Percentiles rank a stretch among this genome's conserved stretches.
Conservation (phyloP, 805 yeast species). For the Isabelozyma heimii region DNA sequence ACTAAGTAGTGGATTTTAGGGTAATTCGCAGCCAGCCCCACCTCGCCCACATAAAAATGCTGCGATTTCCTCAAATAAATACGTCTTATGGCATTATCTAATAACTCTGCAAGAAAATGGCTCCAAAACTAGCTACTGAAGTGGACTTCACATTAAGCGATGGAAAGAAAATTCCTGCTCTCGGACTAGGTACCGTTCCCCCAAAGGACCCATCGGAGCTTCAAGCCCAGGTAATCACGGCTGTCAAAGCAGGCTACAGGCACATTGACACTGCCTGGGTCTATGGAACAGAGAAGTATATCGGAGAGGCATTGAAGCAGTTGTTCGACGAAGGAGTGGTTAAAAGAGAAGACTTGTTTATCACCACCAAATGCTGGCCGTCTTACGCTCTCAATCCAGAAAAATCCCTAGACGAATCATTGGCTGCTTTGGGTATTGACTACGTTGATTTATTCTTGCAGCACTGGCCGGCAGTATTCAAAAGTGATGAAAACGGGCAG, state of each 20-base stretch:
- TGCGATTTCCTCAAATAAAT: too few relatives aligned
- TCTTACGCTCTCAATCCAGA: conserved; percentile 24
- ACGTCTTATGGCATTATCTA: too few relatives aligned
- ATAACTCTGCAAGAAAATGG: background rate
- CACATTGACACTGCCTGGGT: conserved; percentile 44
- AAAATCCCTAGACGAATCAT: conserved; percentile 28
- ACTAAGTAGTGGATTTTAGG: too few relatives aligned
- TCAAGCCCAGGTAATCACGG: conserved; percentile 14
- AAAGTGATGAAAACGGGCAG: conserved; percentile 30
- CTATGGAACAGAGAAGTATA: conserved; percentile 34
- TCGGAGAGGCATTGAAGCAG: conserved; percentile 27
- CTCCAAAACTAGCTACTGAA: conserved; percentile 27
- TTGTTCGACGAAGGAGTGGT: conserved; percentile 46
- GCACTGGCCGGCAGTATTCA: conserved; percentile 37
- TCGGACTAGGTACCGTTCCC: conserved; percentile 14
- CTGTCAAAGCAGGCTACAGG: conserved; percentile 31
- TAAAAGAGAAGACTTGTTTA: conserved; percentile 39
- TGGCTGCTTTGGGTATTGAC: conserved; percentile 28
- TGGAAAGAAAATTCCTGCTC: conserved; percentile 15
- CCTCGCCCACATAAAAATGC: too few relatives aligned
- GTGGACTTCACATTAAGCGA: conserved; percentile 37
- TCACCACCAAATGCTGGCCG: conserved; percentile 26
- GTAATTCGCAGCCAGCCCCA: too few relatives aligned
- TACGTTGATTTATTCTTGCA: conserved; percentile 37
- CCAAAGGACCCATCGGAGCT: conserved; percentile 24